phyloP scores from a whole-genome alignment of 148 eudicot species.

The Vaccinium darrowii region DNA sequence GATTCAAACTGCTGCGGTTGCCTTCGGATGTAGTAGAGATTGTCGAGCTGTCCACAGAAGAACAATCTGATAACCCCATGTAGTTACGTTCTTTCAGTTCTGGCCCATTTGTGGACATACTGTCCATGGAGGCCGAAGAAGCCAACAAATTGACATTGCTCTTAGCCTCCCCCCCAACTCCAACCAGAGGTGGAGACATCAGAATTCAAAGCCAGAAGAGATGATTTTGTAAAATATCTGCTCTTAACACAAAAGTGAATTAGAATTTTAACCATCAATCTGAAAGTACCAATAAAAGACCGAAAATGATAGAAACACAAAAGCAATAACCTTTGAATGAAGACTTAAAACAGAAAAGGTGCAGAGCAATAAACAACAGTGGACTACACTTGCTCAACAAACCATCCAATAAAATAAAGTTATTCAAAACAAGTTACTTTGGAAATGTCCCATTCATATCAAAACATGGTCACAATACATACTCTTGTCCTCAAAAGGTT shows the following conservation, averaged over 20 bases:
- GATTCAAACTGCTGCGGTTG: constrained; percentile 32
- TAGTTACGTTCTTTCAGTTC: constrained; percentile 42
- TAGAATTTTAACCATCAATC: constrained; percentile 17
- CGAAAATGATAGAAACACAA: neutral
- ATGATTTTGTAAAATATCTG: constrained; percentile 15
- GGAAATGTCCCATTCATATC: neutral
- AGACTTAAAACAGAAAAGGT: neutral
- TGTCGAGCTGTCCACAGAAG: constrained; percentile 51
- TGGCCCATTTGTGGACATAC: constrained; percentile 16
- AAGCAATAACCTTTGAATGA: neutral
- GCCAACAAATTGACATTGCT: constrained; percentile 32
- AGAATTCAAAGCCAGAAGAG: constrained; percentile 7
- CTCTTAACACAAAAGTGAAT: neutral
- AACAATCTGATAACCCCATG: constrained; percentile 54
- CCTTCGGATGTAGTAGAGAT: constrained; percentile 33
- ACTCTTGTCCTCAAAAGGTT: neutral
- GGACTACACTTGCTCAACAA: constrained; percentile 5
- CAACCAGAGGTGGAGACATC: constrained; percentile 43
- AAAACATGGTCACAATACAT: constrained; percentile 5
- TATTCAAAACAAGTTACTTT: neutral
- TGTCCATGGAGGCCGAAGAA: constrained; percentile 31
- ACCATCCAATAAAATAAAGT: neutral
- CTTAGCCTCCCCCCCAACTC: constrained; percentile 32
- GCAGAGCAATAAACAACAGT: neutral
- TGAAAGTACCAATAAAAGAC: neutral